phyloP scores from a whole-genome alignment of 2,329 filamentous ascomycete species.

The Venturia nashicola region DNA sequence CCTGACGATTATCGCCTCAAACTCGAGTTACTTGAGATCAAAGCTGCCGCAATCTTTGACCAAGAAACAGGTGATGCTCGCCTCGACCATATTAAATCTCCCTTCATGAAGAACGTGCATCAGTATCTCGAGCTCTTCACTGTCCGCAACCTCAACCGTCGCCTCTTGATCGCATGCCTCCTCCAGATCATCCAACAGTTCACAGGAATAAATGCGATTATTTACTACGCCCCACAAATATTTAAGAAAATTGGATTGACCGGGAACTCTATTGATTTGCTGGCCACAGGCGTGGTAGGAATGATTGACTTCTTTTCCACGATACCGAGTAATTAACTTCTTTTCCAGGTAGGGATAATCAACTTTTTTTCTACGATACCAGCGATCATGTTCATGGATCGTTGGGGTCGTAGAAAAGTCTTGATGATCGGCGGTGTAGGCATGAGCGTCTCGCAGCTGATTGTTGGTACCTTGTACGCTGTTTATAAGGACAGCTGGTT shows the following conservation, averaged over 20 bases:
- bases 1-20: constrained; percentile 45
- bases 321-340: neutral
- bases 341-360: neutral
- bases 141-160: constrained; percentile 1
- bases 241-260: neutral
- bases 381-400: constrained; percentile 8
- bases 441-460: constrained; percentile 8
- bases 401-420: constrained; percentile 8
- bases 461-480: constrained; percentile 8
- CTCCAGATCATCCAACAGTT: constrained; percentile 10
- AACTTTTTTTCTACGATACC: constrained; percentile 10
- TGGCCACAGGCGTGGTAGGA: constrained; percentile 9
- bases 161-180: constrained; percentile 7
- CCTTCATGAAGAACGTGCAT: neutral
- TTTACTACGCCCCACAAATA: neutral
- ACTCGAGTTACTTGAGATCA: constrained; percentile 47
- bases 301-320: constrained; percentile 10
- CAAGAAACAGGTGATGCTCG: constrained; percentile 4
- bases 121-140: constrained; percentile 7
- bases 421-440: constrained; percentile 7
- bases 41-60: constrained; percentile 33
- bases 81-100: constrained; percentile 5
- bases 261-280: constrained; percentile 3
- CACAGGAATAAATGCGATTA: constrained; percentile 1
- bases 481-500: constrained; percentile 13